These are phyloP conservation scores for Trypanosoma vivax DNA, from an alignment of 208 protist genomes.

Conservation along the genomic window DNA sequence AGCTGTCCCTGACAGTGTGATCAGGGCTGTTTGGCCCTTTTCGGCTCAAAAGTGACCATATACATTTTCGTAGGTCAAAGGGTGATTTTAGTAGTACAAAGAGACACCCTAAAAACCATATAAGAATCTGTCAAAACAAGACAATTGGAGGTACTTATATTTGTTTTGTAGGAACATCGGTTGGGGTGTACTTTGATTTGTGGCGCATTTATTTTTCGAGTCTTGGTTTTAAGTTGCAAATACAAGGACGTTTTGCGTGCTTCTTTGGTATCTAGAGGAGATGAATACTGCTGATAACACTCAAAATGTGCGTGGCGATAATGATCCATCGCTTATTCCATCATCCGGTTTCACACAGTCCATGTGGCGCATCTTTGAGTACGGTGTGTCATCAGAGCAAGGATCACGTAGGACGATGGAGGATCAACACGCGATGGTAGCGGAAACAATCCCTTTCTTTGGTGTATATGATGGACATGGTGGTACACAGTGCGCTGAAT, in stretches of 20 bases:
- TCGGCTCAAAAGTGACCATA: too few relatives aligned
- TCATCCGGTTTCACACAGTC: slow-evolving; percentile 19
- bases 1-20: too few relatives aligned
- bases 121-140: too few relatives aligned
- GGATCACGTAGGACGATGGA: slow-evolving; percentile 83
- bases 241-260: not conserved
- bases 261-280: not conserved
- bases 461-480: slow-evolving; percentile 88
- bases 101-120: too few relatives aligned
- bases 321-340: not conserved
- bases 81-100: too few relatives aligned
- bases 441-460: slow-evolving; percentile 79
- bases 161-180: too few relatives aligned
- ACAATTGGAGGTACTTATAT: too few relatives aligned
- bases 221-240: too few relatives aligned
- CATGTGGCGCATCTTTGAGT: slow-evolving; percentile 62
- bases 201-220: too few relatives aligned
- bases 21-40: too few relatives aligned
- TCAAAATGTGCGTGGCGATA: not conserved
- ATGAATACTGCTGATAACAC: slow-evolving; percentile 5
- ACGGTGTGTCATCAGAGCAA: slow-evolving; percentile 75
- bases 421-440: slow-evolving; percentile 82
- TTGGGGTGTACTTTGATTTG: too few relatives aligned
- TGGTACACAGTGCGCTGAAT: slow-evolving; percentile 79
- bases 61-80: too few relatives aligned